Evolutionary conservation across 2,329 filamentous ascomycete species (phyloP), one percentile per base, ranked within the genome.

Genomic region (Verticillium albo-atrum): DNA sequence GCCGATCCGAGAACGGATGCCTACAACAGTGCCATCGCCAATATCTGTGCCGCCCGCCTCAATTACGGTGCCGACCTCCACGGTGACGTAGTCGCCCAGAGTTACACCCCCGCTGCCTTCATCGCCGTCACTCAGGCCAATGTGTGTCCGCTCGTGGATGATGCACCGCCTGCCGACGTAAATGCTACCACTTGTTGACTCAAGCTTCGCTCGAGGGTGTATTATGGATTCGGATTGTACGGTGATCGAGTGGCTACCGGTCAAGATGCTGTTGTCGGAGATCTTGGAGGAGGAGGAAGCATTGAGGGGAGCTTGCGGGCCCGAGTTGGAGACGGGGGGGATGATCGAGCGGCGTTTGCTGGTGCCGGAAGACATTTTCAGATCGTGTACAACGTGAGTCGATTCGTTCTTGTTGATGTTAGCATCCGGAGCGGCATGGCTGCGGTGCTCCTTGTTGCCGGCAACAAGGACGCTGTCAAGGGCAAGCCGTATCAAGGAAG

Each of bases 171-270:
- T 87, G 27, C 93, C 92, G 61, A 96, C 84, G 28, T 87, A 87
- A 65, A 98, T 87, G 51, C 92, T 88, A 4, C 92, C 92, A 56
- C 89, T 82, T 60, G 87, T 86, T 9, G 94, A 89, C 68, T 92
- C 90, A 59, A 97, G 83, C 62, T 88, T 87, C 17, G 88, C 85
- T 55, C 93, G 90, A 1, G 95, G 93, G 68, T 98, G 94, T n/a
- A 99, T 77, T 6, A 97, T 84, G 3, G 86, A 88, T 68, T 92
- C 88, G 26, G 90, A 82, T 59, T 88, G 88, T 63, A 98, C 86
- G 52, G 86, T 88, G 63, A 99, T 91, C 1, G 86, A 88, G 71
- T 96, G 84, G 2, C 84, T 87, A 64, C 95, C 95, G 20, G 79
- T 85, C 20, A 89, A 76, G 20, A 84, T 75, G 12, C 86, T 85